These are phyloP conservation scores for Penicillium daleae DNA, from an alignment of 495 filamentous ascomycete genomes.

Conservation along the genomic window DNA sequence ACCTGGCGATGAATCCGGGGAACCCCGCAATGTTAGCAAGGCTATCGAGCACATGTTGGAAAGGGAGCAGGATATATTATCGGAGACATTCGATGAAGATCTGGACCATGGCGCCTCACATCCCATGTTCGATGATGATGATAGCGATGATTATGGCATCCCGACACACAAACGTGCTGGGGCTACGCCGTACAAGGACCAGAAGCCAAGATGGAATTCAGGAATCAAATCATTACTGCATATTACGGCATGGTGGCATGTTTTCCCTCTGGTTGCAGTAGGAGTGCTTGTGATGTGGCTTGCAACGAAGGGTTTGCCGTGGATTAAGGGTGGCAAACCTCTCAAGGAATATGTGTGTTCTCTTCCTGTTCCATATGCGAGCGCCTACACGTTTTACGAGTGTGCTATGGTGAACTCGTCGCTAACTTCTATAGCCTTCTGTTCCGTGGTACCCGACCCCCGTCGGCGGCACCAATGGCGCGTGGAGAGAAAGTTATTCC, in stretches of 20 bases:
- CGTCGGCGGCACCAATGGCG: constrained; percentile 69
- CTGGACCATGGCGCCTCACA: constrained; percentile 25
- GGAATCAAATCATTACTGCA: constrained; percentile 15
- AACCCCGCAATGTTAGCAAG: constrained; percentile 23
- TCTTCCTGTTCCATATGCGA: neutral
- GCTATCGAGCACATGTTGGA: constrained; percentile 27
- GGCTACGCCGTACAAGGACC: neutral
- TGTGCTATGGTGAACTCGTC: neutral
- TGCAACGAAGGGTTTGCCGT: constrained; percentile 21
- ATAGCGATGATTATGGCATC: constrained; percentile 30
- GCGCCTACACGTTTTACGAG: neutral
- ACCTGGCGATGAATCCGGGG: constrained; percentile 10
- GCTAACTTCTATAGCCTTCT: constrained; percentile 36
- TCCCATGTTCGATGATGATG: constrained; percentile 22
- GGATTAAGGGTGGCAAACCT: constrained; percentile 4
- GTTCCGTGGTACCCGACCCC: constrained; percentile 88
- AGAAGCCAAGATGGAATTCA: constrained; percentile 9
- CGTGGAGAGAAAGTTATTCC: constrained; percentile 78
- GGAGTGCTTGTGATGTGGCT: constrained; percentile 27
- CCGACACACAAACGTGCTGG: constrained; percentile 16
- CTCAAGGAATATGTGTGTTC: constrained; percentile 25
- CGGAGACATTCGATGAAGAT: constrained; percentile 30
- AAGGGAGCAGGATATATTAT: constrained; percentile 14
- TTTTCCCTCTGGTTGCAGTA: constrained; percentile 14
- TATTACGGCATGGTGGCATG: constrained; percentile 28